phyloP scores from a whole-genome alignment of 2,329 filamentous ascomycete species.

The Neurospora sp. region DNA sequence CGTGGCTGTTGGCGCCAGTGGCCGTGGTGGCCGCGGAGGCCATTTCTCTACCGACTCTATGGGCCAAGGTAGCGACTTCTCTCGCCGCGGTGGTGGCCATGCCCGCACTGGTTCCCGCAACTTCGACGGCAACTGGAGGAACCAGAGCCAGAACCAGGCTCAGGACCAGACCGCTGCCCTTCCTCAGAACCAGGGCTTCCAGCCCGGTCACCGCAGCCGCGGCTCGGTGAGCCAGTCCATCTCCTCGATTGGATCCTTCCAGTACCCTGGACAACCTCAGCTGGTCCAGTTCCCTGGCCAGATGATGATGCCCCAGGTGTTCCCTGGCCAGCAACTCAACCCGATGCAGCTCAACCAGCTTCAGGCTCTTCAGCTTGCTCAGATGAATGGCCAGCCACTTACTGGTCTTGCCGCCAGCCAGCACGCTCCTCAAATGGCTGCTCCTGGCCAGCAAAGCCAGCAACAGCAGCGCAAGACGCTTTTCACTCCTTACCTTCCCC shows the following conservation, averaged over 20 bases:
- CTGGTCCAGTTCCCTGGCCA: slow-evolving; percentile 79
- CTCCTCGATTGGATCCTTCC: slow-evolving; percentile 74
- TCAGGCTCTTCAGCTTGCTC: slow-evolving; percentile 83
- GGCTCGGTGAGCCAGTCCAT: slow-evolving; percentile 79
- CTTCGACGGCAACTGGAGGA: slow-evolving; percentile 97
- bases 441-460: slow-evolving; percentile 60
- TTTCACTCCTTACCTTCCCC: slow-evolving; percentile 94
- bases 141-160: slow-evolving; percentile 58
- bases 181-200: slow-evolving; percentile 61
- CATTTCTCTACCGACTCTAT: slow-evolving; percentile 47
- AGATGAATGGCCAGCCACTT: slow-evolving; percentile 68
- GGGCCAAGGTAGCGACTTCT: slow-evolving; percentile 48
- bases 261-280: slow-evolving; percentile 80
- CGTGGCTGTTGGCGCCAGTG: slow-evolving; percentile 66
- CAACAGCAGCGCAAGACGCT: slow-evolving; percentile 81
- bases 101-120: slow-evolving; percentile 78
- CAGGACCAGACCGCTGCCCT: slow-evolving; percentile 44
- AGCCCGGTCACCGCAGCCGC: slow-evolving; percentile 82
- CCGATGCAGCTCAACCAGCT: slow-evolving; percentile 82
- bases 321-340: slow-evolving; percentile 75
- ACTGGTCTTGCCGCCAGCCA: slow-evolving; percentile 61
- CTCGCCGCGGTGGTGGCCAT: slow-evolving; percentile 72
- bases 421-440: slow-evolving; percentile 57
- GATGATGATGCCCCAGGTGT: slow-evolving; percentile 79
- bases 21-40: slow-evolving; percentile 58